Evolutionary conservation across 805 yeast species (phyloP).

Genomic region (Candida stauntonica): DNA sequence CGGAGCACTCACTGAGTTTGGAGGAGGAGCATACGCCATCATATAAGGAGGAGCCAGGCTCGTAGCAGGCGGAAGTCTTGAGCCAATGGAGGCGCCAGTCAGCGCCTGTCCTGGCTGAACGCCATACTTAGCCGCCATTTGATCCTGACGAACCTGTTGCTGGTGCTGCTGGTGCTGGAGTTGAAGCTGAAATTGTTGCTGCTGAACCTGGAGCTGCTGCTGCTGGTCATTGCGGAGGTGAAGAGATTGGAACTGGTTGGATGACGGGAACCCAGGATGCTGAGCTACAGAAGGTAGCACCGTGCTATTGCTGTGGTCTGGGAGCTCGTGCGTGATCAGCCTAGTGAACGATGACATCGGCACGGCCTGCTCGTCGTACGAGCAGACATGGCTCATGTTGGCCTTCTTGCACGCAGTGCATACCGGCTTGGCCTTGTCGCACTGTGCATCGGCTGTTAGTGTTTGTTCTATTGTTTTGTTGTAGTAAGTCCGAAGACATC

Average conservation of each 20-base stretch:
- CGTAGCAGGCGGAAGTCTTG: too few relatives aligned
- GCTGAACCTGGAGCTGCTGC: too few relatives aligned
- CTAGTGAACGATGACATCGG: conserved; percentile 1
- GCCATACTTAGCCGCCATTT: conserved; percentile 21
- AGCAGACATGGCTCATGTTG: conserved; percentile 23
- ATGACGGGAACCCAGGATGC: too few relatives aligned
- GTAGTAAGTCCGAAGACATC: too few relatives aligned
- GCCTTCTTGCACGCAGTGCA: conserved; percentile 26
- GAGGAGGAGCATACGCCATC: conserved; percentile 13
- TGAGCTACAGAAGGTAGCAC: too few relatives aligned
- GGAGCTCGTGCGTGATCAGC: conserved; percentile 6
- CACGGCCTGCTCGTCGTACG: conserved; percentile 21
- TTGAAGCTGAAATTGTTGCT: too few relatives aligned
- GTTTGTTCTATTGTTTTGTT: conserved; percentile 1
- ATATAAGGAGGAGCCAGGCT: too few relatives aligned
- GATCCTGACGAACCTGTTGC: conserved; percentile 14
- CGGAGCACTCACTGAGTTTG: conserved; percentile 20
- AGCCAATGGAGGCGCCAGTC: conserved; percentile 12
- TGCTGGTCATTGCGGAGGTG: conserved; percentile 8
- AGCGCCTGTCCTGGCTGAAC: conserved; percentile 6
- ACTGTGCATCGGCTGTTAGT: conserved; percentile 16
- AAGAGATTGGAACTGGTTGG: too few relatives aligned
- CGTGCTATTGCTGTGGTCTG: too few relatives aligned
- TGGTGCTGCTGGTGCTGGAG: conserved; percentile 19
- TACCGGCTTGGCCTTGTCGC: conserved; percentile 27